Evolutionary conservation across 2,329 filamentous ascomycete species (phyloP).

Genomic region (Fusarium vanettenii): DNA sequence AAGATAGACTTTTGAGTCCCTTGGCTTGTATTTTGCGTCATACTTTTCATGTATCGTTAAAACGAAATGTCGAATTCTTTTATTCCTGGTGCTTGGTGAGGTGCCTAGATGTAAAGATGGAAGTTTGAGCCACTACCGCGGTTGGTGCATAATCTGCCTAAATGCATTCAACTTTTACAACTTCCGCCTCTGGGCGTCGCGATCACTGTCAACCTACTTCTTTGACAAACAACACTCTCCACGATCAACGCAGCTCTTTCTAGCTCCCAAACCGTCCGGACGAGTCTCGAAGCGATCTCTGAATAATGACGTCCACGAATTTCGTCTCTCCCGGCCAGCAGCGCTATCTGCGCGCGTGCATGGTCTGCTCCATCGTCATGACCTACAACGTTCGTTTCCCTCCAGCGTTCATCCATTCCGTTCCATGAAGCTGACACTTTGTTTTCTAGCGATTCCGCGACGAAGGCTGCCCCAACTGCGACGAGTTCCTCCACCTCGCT

Average conservation of each 20-base stretch:
- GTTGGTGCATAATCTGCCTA: constrained; percentile 36
- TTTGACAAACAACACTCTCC: constrained; percentile 10
- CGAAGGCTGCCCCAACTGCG: constrained; percentile 96
- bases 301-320: constrained; percentile 60
- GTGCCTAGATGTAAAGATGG: neutral
- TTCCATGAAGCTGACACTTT: constrained; percentile 23
- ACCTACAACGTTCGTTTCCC: constrained; percentile 71
- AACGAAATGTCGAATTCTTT: neutral
- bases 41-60: constrained; percentile 7
- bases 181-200: constrained; percentile 17
- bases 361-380: constrained; percentile 97
- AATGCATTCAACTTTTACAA: constrained; percentile 29
- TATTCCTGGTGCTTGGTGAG: constrained; percentile 9
- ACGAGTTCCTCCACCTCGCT: constrained; percentile 86
- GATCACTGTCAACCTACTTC: neutral
- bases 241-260: neutral
- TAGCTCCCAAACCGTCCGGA: neutral
- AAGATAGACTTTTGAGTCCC: constrained; percentile 43
- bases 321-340: constrained; percentile 80
- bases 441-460: constrained; percentile 78
- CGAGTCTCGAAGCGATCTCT: neutral
- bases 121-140: constrained; percentile 8
- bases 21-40: constrained; percentile 36
- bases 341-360: constrained; percentile 93
- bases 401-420: constrained; percentile 13